Evolutionary conservation across 306 rosid species (phyloP), one percentile per base, ranked within the genome.

Genomic region (Citrullus amarus): DNA sequence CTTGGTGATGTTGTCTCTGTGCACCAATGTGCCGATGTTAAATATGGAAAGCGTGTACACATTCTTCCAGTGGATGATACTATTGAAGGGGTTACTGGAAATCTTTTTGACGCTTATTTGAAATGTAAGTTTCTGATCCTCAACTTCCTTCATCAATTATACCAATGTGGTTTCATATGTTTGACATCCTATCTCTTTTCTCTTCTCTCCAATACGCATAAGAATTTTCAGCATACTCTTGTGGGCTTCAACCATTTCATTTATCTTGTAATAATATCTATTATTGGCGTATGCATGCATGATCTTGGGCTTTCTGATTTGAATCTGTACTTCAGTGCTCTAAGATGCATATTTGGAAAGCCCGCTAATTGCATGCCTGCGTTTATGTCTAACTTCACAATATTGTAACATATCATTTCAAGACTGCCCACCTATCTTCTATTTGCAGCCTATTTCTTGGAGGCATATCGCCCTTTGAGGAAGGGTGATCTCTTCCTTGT

Each of bases 1-100:
- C 97, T 95, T 11, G 97, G 97, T 15, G 99, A 92, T 78, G 97
- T 95, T 70, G 97, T 95, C 67, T 95, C 97, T 4, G 99, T 95
- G 34, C 97, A 92, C 80, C 96, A 89, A 57, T 95, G 99, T 44
- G 82, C 97, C 70, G 97, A 95, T 88, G 96, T 95, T 73, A 95
- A 92, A 51, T 95, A 95, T 41, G 98, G 98, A 60, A 91, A 91
- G 87, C 87, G 97, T 12, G 97, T 92, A 18, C 98, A 92, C 66
- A 90, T 95, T 81, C 99, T 95, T 61, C 99, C 97, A 1, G 89
- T 95, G 11, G 97, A 95, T 81, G 97, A 95, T 67, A 92, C 97
- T 17, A 91, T 95, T 81, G 97, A 95, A 83, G 97, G 97, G 53
- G 96, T 95, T 1, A 95, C 97, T 1, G 97, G 96, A 34, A 92